phyloP scores from a whole-genome alignment of 257 asterid species.

The Nicotiana paniculata region DNA sequence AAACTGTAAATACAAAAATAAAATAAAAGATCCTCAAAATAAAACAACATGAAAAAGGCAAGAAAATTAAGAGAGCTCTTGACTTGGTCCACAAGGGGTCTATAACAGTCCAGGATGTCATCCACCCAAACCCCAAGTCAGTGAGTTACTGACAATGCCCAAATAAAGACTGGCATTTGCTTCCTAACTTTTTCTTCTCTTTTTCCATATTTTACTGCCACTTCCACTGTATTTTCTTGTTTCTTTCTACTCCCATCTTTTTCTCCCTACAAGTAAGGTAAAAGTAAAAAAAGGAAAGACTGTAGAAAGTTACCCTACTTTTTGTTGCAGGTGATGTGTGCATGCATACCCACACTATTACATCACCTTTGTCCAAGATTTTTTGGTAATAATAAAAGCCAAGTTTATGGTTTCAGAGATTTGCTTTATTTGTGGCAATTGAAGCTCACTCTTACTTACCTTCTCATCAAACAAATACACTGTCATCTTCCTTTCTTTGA shows the following conservation, averaged over 20 bases:
- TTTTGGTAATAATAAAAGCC: not conserved
- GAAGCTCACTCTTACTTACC: too few relatives aligned
- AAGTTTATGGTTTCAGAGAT: not conserved
- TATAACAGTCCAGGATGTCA: conserved; percentile 4
- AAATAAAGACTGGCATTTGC: conserved; percentile 3
- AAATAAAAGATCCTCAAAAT: not conserved
- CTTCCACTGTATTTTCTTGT: not conserved
- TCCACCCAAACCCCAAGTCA: conserved; percentile 5
- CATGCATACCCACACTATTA: not conserved
- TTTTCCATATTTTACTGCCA: not conserved
- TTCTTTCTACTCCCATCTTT: not conserved
- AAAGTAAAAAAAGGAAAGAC: not conserved
- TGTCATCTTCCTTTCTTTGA: too few relatives aligned
- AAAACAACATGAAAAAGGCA: not conserved
- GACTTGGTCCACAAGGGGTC: not conserved
- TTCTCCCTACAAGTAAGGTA: not conserved
- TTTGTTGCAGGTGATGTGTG: not conserved
- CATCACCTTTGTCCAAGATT: not conserved
- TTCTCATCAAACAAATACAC: not conserved
- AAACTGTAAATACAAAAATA: too few relatives aligned
- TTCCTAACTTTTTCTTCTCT: not conserved
- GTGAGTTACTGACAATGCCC: conserved; percentile 4
- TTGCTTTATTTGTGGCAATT: too few relatives aligned
- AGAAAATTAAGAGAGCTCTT: not conserved
- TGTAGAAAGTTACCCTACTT: conserved; percentile 7